phyloP scores from a whole-genome alignment of 2,329 filamentous ascomycete genomes.

The Apiospora marii region DNA sequence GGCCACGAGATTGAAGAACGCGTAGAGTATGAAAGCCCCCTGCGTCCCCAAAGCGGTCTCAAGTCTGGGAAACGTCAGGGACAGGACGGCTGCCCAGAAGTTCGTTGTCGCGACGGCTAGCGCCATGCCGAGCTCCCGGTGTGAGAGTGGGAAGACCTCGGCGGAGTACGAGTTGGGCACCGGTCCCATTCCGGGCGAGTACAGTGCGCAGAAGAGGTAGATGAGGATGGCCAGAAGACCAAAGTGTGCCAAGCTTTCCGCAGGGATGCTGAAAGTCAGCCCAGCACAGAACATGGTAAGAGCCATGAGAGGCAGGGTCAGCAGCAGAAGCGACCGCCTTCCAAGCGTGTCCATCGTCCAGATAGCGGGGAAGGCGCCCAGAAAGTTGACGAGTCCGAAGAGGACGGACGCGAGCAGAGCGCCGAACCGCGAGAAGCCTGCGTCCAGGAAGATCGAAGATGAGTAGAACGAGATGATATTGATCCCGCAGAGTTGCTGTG shows the following conservation, averaged over 20 bases:
- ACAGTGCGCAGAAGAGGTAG: constrained; percentile 66
- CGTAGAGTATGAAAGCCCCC: constrained; percentile 58
- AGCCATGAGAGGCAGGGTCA: constrained; percentile 71
- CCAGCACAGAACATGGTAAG: constrained; percentile 61
- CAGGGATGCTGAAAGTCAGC: constrained; percentile 32
- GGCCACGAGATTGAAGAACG: constrained; percentile 54
- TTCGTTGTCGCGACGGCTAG: constrained; percentile 61
- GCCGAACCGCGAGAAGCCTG: constrained; percentile 48
- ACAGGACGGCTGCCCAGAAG: constrained; percentile 49
- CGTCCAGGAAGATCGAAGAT: constrained; percentile 53
- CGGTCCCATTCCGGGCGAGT: constrained; percentile 48
- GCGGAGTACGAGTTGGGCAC: constrained; percentile 74
- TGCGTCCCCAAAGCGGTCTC: constrained; percentile 52
- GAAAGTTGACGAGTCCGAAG: constrained; percentile 64
- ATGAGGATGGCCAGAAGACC: constrained; percentile 67
- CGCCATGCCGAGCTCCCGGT: constrained; percentile 68
- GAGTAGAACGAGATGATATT: constrained; percentile 61
- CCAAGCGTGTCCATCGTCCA: constrained; percentile 74
- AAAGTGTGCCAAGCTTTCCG: constrained; percentile 52
- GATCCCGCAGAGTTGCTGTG: constrained; percentile 66
- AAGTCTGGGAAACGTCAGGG: constrained; percentile 56
- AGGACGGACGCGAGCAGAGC: constrained; percentile 53
- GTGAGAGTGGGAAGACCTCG: constrained; percentile 70
- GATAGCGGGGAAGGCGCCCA: constrained; percentile 72
- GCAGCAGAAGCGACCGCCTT: constrained; percentile 66